phyloP scores from a whole-genome alignment of 441 rosid species.

The Gossypium aridum region DNA sequence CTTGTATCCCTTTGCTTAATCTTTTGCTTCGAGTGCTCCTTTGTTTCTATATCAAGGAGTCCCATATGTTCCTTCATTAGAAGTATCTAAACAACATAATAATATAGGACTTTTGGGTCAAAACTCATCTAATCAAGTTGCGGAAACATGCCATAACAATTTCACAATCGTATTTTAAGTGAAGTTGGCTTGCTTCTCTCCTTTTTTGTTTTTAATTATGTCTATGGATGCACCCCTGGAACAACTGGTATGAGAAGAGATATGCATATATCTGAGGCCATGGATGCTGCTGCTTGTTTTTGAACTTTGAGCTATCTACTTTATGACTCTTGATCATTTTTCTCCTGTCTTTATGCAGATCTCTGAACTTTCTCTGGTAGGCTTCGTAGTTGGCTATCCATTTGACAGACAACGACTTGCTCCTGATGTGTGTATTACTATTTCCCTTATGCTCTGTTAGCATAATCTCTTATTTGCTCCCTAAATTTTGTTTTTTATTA shows the following conservation, averaged over 20 bases:
- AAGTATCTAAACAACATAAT: neutral
- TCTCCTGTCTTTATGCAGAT: conserved; percentile 36
- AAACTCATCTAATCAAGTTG: neutral
- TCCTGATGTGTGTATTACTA: conserved; percentile 33
- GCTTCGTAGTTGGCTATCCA: conserved; percentile 78
- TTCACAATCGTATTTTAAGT: neutral
- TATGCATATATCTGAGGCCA: neutral
- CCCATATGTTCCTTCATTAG: neutral
- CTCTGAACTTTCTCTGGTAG: conserved; percentile 50
- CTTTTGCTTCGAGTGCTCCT: neutral
- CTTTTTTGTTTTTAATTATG: neutral
- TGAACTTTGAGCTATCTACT: neutral
- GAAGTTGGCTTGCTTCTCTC: neutral
- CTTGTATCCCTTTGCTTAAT: neutral
- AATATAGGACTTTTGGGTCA: neutral
- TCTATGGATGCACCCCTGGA: neutral
- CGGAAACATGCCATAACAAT: neutral
- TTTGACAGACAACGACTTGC: conserved; percentile 27
- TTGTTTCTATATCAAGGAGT: neutral
- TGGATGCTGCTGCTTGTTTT: neutral
- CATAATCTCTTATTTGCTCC: neutral
- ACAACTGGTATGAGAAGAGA: neutral
- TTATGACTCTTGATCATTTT: neutral
- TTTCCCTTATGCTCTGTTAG: neutral
- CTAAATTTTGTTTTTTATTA: conserved; percentile 4